phyloP scores from a whole-genome alignment of 2,329 filamentous ascomycete genomes.

The Claviceps fusiformis region DNA sequence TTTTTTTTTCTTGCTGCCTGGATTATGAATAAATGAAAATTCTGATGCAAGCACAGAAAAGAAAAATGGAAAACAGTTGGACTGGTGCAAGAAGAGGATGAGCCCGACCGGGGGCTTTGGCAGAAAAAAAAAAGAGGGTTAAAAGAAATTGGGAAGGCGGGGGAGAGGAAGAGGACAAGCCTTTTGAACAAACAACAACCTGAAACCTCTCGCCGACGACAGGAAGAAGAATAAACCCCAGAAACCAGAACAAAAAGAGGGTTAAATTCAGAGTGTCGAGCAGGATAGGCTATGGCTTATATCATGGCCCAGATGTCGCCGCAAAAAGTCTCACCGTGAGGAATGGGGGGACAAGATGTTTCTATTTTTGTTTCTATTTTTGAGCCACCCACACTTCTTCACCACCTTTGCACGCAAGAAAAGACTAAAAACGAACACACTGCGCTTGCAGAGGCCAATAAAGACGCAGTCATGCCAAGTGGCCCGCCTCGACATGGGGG shows the following conservation, averaged over 20 bases:
- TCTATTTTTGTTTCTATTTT: conserved; percentile 31
- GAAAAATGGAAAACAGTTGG: background rate
- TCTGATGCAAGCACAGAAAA: background rate
- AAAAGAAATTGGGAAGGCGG: conserved; percentile 16
- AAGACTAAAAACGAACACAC: conserved; percentile 7
- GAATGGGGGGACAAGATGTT: conserved; percentile 12
- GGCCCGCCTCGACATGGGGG: background rate
- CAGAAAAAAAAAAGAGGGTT: conserved; percentile 17
- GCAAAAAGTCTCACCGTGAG: conserved; percentile 13
- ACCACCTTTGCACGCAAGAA: conserved; percentile 1
- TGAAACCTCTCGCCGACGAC: conserved; percentile 32
- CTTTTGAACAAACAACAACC: conserved; percentile 34
- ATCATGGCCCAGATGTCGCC: conserved; percentile 35
- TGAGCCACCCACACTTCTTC: conserved; percentile 13
- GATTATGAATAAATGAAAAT: background rate
- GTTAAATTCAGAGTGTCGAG: conserved; percentile 24
- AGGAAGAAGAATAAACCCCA: conserved; percentile 14
- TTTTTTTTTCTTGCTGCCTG: background rate
- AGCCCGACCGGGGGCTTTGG: conserved; percentile 20
- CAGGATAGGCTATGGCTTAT: conserved; percentile 42
- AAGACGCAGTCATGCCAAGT: background rate
- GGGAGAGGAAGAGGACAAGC: conserved; percentile 18
- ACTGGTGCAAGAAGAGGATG: conserved; percentile 9
- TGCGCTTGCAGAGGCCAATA: conserved; percentile 36
- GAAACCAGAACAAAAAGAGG: conserved; percentile 15